A percentile compares a stretch with the other conserved stretches of the same genome.
These are phyloP conservation scores for Gypsophila paniculata DNA, from an alignment of 179 eudicot genomes.

Conservation along the genomic window DNA sequence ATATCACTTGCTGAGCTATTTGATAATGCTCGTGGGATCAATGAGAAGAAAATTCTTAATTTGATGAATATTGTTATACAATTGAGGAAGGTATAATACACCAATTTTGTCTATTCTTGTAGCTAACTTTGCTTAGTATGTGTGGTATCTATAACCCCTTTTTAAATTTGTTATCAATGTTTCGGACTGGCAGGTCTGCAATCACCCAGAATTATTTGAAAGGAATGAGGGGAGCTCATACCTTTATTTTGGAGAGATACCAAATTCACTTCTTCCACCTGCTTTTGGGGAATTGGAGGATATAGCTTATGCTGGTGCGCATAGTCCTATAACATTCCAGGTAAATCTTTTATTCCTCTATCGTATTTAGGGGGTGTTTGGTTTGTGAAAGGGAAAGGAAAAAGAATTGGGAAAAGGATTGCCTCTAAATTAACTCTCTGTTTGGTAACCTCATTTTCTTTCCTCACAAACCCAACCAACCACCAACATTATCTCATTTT, in stretches of 20 bases:
- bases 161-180: neutral
- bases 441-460: too few species aligned
- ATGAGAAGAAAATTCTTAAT: constrained; percentile 81
- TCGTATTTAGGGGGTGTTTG: neutral
- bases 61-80: constrained; percentile 98
- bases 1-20: constrained; percentile 89
- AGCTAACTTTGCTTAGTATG: constrained; percentile 6
- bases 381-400: too few species aligned
- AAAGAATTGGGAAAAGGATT: too few species aligned
- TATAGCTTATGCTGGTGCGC: constrained; percentile 67
- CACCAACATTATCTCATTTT: too few species aligned
- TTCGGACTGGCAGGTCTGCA: constrained; percentile 66
- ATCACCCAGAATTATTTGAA: constrained; percentile 97
- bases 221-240: constrained; percentile 97
- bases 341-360: constrained; percentile 28
- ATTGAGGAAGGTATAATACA: constrained; percentile 71
- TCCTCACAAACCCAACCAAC: too few species aligned
- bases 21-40: constrained; percentile 88
- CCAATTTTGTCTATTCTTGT: constrained; percentile 12
- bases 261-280: constrained; percentile 80
- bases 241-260: constrained; percentile 71
- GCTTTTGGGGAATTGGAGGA: constrained; percentile 92
- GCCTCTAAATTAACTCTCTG: too few species aligned
- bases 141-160: neutral
- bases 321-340: constrained; percentile 76